phyloP scores from a whole-genome alignment of 805 yeast species.

The Scheffersomyces lignosus region DNA sequence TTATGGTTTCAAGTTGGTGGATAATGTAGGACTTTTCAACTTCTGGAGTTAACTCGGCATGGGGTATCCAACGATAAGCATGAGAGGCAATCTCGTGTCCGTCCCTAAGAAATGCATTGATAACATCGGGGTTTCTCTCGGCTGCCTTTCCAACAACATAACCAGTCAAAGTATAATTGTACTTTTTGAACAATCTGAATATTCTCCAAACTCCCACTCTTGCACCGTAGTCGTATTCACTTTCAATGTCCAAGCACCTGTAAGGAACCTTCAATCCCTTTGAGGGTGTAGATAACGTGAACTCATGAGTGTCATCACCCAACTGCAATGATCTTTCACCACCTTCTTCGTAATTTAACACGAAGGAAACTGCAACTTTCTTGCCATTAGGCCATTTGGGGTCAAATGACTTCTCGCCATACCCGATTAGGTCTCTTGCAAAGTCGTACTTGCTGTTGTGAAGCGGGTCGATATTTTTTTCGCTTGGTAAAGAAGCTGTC shows the following conservation, averaged over 20 bases:
- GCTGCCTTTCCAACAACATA: slow-evolving; percentile 37
- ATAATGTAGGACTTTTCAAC: slow-evolving; percentile 14
- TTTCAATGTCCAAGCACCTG: slow-evolving; percentile 15
- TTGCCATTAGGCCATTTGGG: slow-evolving; percentile 34
- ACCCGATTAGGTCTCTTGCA: slow-evolving; percentile 26
- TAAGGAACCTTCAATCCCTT: slow-evolving; percentile 10
- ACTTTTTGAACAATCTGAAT: slow-evolving; percentile 31
- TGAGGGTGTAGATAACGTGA: slow-evolving; percentile 11
- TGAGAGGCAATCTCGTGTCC: slow-evolving; percentile 18
- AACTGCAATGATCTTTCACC: slow-evolving; percentile 17
- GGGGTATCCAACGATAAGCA: slow-evolving; percentile 18
- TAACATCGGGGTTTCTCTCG: slow-evolving; percentile 9
- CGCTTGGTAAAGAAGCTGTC: not conserved
- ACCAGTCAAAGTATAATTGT: slow-evolving; percentile 28
- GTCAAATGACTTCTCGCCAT: slow-evolving; percentile 26
- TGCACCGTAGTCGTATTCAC: slow-evolving; percentile 33
- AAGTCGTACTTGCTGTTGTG: slow-evolving; percentile 6
- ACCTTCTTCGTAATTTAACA: slow-evolving; percentile 36
- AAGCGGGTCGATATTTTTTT: not conserved
- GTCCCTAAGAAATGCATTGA: slow-evolving; percentile 14
- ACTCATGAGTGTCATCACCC: slow-evolving; percentile 14
- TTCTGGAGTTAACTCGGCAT: slow-evolving; percentile 11
- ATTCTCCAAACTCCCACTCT: slow-evolving; percentile 35
- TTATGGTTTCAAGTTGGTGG: slow-evolving; percentile 9
- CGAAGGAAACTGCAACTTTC: slow-evolving; percentile 28